Conservation (phyloP, 352 stramenopile species). For the Plasmopara halstedii region DNA sequence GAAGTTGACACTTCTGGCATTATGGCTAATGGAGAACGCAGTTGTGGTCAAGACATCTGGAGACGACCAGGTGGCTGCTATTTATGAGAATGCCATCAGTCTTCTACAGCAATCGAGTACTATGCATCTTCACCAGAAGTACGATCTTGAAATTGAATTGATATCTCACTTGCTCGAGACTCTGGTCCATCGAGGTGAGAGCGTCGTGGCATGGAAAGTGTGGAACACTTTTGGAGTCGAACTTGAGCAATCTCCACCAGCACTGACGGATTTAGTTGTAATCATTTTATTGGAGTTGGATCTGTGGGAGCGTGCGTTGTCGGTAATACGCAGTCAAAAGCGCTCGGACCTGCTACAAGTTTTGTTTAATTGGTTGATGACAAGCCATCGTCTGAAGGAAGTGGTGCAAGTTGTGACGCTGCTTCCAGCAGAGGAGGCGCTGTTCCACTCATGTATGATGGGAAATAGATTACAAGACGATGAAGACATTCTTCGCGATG, state of each 20-base stretch:
- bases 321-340: slow-evolving; percentile 47
- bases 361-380: slow-evolving; percentile 68
- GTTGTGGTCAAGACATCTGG: slow-evolving; percentile 57
- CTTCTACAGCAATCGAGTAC: slow-evolving; percentile 64
- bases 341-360: slow-evolving; percentile 51
- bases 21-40: slow-evolving; percentile 79
- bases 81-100: slow-evolving; percentile 57
- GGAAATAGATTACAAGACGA: slow-evolving; percentile 34
- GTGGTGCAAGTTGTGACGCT: slow-evolving; percentile 59
- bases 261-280: slow-evolving; percentile 60
- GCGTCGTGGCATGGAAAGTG: slow-evolving; percentile 76
- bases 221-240: slow-evolving; percentile 75
- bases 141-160: slow-evolving; percentile 59
- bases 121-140: slow-evolving; percentile 66
- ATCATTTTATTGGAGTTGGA: slow-evolving; percentile 71
- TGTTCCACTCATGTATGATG: slow-evolving; percentile 74
- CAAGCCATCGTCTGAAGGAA: slow-evolving; percentile 64
- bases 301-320: slow-evolving; percentile 65
- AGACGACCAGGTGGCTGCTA: slow-evolving; percentile 46
- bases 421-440: slow-evolving; percentile 36
- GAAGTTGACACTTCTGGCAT: slow-evolving; percentile 66
- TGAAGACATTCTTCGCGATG: slow-evolving; percentile 54
- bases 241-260: slow-evolving; percentile 31
- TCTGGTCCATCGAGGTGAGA: slow-evolving; percentile 65
- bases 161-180: slow-evolving; percentile 76